Percentiles rank a stretch among this genome's conserved stretches.
Conservation (phyloP, 2,329 filamentous ascomycete species). For the Stachybotrys echinatus region DNA sequence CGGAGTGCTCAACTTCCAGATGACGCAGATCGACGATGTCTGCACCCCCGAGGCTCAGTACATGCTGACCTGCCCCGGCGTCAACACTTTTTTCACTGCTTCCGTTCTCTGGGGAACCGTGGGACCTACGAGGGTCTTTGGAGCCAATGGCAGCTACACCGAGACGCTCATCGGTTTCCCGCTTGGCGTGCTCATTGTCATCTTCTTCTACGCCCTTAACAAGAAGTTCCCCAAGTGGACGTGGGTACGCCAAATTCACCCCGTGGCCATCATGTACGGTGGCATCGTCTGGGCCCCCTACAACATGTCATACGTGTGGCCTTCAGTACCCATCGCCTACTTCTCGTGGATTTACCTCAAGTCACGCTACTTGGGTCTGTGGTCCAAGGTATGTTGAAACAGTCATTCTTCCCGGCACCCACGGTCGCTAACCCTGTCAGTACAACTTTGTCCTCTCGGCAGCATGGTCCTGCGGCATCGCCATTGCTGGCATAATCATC, state of each 20-base stretch:
- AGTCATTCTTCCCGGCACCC: fast-evolving
- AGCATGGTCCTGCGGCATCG: constrained; percentile 43
- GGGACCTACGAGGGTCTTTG: constrained; percentile 45
- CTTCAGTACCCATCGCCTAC: constrained; percentile 45
- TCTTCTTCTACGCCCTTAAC: constrained; percentile 33
- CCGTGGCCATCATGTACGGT: constrained; percentile 42
- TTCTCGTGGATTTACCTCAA: constrained; percentile 48
- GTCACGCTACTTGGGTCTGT: constrained; percentile 41
- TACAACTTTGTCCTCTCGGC: constrained; percentile 51
- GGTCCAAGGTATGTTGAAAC: constrained; percentile 38
- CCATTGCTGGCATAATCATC: constrained; percentile 45
- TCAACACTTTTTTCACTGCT: constrained; percentile 53
- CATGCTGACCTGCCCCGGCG: constrained; percentile 45
- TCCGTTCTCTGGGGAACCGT: constrained; percentile 51
- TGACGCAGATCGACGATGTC: constrained; percentile 41
- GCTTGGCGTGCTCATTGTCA: constrained; percentile 38
- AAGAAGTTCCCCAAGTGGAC: constrained; percentile 35
- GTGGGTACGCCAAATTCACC: constrained; percentile 39
- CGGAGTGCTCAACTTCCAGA: constrained; percentile 43
- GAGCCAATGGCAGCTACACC: constrained; percentile 41
- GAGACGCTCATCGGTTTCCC: constrained; percentile 45
- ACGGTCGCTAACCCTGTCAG: constrained; percentile 14
- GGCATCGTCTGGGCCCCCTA: constrained; percentile 42
- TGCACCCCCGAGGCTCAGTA: constrained; percentile 42
- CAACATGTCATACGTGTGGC: constrained; percentile 47